Conservation (phyloP, 768 basidiomycete species). For the Psilocybe cubensis region DNA sequence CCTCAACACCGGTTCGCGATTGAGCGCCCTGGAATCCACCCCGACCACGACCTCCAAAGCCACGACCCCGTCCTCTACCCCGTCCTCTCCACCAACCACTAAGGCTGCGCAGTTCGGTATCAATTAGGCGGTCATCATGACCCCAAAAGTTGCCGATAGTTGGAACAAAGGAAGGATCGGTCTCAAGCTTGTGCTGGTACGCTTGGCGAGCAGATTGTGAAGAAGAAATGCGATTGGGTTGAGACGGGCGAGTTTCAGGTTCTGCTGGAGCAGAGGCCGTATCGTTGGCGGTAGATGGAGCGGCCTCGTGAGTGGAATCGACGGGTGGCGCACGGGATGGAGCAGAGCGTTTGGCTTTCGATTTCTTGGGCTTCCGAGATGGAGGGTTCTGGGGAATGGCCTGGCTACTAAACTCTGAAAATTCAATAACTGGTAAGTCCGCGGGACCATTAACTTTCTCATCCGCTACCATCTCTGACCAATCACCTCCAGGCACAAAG, state of each 20-base stretch:
- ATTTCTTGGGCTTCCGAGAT: slow-evolving; percentile 46
- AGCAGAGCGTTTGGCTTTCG: slow-evolving; percentile 38
- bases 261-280: slow-evolving; percentile 24
- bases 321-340: slow-evolving; percentile 34
- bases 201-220: slow-evolving; percentile 67
- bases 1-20: slow-evolving; percentile 19
- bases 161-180: slow-evolving; percentile 88
- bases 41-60: slow-evolving; percentile 55
- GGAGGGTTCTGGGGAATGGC: slow-evolving; percentile 32
- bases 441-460: slow-evolving; percentile 66
- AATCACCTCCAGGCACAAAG: slow-evolving; percentile 58
- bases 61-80: slow-evolving; percentile 46
- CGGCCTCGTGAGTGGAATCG: slow-evolving; percentile 14
- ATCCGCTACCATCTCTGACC: slow-evolving; percentile 88
- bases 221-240: slow-evolving; percentile 22
- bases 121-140: slow-evolving; percentile 88
- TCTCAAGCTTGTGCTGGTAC: slow-evolving; percentile 81
- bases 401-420: slow-evolving; percentile 61
- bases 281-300: slow-evolving; percentile 1
- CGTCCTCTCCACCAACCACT: slow-evolving; percentile 86
- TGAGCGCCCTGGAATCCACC: slow-evolving; percentile 41
- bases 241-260: slow-evolving; percentile 18
- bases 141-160: slow-evolving; percentile 94
- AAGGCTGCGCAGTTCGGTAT: slow-evolving; percentile 79
- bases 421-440: slow-evolving; percentile 81